Evolutionary conservation across 495 filamentous ascomycete genomes (phyloP).

Genomic region (Amphirosellinia nigrospora): DNA sequence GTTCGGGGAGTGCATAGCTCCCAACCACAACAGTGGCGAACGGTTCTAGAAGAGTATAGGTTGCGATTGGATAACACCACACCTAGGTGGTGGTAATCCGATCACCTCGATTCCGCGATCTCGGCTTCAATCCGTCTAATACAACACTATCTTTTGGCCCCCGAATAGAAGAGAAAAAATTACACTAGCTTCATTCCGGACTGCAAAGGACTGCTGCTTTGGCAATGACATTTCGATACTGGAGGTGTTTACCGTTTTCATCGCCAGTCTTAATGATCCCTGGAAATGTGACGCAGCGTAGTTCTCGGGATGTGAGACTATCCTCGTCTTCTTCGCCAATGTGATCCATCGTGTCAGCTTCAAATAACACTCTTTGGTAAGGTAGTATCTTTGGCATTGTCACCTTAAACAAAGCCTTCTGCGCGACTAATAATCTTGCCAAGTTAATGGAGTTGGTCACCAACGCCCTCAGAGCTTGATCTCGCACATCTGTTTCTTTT

Average conservation of each 20-base stretch:
- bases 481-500: slow-evolving; percentile 48
- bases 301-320: slow-evolving; percentile 49
- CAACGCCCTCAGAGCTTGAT: slow-evolving; percentile 52
- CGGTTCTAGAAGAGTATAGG: not conserved
- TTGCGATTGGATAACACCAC: slow-evolving; percentile 6
- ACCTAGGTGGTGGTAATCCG: not conserved
- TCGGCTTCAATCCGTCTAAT: slow-evolving; percentile 29
- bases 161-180: slow-evolving; percentile 20
- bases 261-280: slow-evolving; percentile 61
- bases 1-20: slow-evolving; percentile 12
- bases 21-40: not conserved
- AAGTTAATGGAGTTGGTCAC: slow-evolving; percentile 56
- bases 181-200: slow-evolving; percentile 45
- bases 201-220: slow-evolving; percentile 61
- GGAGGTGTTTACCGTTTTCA: slow-evolving; percentile 58
- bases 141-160: not conserved
- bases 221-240: slow-evolving; percentile 60
- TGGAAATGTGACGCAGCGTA: slow-evolving; percentile 58
- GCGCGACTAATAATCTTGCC: slow-evolving; percentile 55
- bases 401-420: slow-evolving; percentile 59
- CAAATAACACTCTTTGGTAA: slow-evolving; percentile 56
- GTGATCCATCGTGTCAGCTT: slow-evolving; percentile 60
- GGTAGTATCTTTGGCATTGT: slow-evolving; percentile 56
- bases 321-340: slow-evolving; percentile 63
- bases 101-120: slow-evolving; percentile 12